Evolutionary conservation across 164 flowering plant genomes (phyloP), one percentile per base, ranked within the genome.

Genomic region (grape (Vitis vinifera)): DNA sequence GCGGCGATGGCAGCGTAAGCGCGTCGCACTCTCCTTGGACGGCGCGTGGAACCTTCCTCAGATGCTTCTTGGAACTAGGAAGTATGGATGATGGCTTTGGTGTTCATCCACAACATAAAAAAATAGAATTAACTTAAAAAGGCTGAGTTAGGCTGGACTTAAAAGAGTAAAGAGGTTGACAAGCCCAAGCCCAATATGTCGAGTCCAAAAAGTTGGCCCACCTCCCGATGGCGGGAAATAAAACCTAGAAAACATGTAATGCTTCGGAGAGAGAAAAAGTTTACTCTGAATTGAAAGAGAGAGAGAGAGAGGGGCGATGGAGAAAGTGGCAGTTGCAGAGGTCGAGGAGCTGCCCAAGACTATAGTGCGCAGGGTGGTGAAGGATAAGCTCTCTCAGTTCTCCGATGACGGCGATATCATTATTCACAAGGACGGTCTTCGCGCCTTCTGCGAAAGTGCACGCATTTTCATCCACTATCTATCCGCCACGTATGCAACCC

Each of bases 391-490:
- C 0, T 76, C 84, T 4, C 76, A 77, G 58, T 76, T 77, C 68
- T 84, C 89, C 66, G 64, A 69, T 30, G 81, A 73, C 31, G 67
- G 64, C 60, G 88, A 86, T 51, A 67, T 88, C 37, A 10, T 62
- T 11, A 63, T 86, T 15, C 78, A 84, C 70, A 82, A 78, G 55
- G 88, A 88, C 31, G 78, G 88, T 2, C 84, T 86, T 65, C 73
- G 67, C 59, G 91, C 89, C 8, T 88, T 88, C 82, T 73, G 83
- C 57, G 90, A 86, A 52, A 75, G 86, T 69, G 87, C 87, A 12
- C 88, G 91, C 15, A 78, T 89, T 71, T 89, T 89, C 88, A 89
- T 89, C 71, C 94, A 89, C 67, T 86, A 88, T 74, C 84, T 89
- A 55, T 85, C 92, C 69, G 91, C 93, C 61, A 82, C 90, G 93